These are phyloP conservation scores for Pseudoturritis turrita DNA, from an alignment of 345 rosid species.

Conservation along the genomic window DNA sequence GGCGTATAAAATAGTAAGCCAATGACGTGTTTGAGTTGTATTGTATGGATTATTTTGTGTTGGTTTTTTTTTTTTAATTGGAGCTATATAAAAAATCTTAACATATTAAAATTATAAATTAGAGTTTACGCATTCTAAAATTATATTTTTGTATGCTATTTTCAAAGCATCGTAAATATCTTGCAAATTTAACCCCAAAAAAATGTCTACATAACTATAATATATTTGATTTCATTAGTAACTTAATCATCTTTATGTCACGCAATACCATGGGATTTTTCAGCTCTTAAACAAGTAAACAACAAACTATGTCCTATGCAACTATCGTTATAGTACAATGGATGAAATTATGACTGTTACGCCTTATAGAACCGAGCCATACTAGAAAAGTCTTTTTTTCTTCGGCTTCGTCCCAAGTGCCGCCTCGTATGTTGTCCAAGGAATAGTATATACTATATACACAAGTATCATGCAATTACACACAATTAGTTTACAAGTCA, in stretches of 20 bases:
- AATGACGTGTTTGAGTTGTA: conserved; percentile 14
- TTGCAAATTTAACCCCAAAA: neutral
- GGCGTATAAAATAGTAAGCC: conserved; percentile 5
- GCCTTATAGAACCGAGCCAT: neutral
- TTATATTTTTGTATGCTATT: too few species aligned
- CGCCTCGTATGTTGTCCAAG: neutral
- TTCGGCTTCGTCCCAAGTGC: neutral
- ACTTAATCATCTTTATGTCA: neutral
- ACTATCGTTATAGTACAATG: neutral
- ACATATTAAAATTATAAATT: neutral
- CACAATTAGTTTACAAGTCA: neutral
- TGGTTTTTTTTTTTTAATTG: neutral
- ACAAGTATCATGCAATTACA: neutral
- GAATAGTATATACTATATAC: too few species aligned
- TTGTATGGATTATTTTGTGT: neutral
- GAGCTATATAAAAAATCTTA: too few species aligned
- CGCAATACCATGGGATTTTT: neutral
- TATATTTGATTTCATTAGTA: neutral
- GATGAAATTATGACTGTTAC: neutral
- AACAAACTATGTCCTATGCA: neutral
- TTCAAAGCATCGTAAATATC: neutral
- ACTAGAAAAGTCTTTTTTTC: neutral
- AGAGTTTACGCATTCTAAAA: neutral
- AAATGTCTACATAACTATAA: neutral
- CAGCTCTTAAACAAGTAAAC: neutral